Conservation (phyloP, 2,329 filamentous ascomycete genomes). For the Penicillium sp. region DNA sequence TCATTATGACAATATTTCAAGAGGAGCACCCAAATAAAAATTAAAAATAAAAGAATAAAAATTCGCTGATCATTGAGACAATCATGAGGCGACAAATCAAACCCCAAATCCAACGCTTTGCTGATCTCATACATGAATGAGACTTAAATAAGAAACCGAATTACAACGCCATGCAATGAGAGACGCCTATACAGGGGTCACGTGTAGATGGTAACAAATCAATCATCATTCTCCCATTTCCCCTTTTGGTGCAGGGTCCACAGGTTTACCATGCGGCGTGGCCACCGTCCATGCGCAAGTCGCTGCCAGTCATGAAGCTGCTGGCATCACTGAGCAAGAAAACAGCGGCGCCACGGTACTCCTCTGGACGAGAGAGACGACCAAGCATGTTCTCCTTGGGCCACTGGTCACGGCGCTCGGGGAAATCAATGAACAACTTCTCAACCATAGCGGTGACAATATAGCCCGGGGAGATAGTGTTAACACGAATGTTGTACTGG, state of each 20-base stretch:
- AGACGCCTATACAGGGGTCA: constrained; percentile 9
- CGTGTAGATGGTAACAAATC: constrained; percentile 5
- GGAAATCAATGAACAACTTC: constrained; percentile 59
- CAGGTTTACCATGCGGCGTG: constrained; percentile 52
- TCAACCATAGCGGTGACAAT: constrained; percentile 50
- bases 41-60: not conserved
- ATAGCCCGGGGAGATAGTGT: constrained; percentile 50
- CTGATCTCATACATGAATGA: constrained; percentile 1
- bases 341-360: constrained; percentile 61
- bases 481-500: constrained; percentile 49
- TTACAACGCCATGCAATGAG: constrained; percentile 25
- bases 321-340: constrained; percentile 52
- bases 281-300: constrained; percentile 56
- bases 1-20: constrained; percentile 5
- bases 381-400: constrained; percentile 82
- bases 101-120: constrained; percentile 6
- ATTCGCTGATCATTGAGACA: constrained; percentile 7
- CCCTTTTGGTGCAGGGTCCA: not conserved
- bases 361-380: constrained; percentile 64
- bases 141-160: not conserved
- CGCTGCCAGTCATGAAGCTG: constrained; percentile 57
- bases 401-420: constrained; percentile 77
- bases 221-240: constrained; percentile 2
- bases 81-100: not conserved
- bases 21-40: not conserved